Evolutionary conservation across 495 filamentous ascomycete species (phyloP).

Genomic region (Platismatia glauca): DNA sequence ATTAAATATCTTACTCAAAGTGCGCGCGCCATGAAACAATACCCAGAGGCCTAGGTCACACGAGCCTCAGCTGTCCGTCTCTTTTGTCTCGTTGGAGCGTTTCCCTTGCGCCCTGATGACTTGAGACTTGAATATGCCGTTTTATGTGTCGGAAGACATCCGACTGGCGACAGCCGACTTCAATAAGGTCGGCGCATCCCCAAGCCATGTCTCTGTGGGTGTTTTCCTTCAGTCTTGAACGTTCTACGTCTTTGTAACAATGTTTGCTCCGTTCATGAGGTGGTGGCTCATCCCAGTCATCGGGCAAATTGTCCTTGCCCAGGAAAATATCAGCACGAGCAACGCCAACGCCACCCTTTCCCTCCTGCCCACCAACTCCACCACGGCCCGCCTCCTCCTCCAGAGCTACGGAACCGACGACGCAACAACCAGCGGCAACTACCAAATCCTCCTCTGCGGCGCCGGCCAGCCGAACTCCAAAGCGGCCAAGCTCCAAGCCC

Average conservation of each 20-base stretch:
- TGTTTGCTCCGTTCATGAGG: neutral
- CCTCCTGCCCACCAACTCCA: neutral
- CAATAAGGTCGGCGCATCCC: neutral
- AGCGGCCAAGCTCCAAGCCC: constrained; percentile 1
- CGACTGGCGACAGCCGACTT: neutral
- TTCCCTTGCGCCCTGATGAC: neutral
- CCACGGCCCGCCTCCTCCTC: neutral
- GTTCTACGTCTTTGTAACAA: neutral
- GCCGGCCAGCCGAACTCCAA: neutral
- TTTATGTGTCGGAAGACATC: neutral
- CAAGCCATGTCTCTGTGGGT: neutral
- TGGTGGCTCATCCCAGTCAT: neutral
- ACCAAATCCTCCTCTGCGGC: neutral
- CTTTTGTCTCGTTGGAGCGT: neutral
- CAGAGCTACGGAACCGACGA: neutral
- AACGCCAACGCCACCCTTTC: neutral
- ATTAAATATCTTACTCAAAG: neutral
- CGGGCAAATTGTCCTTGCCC: neutral
- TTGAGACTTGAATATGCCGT: neutral
- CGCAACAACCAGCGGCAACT: neutral
- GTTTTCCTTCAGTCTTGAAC: neutral
- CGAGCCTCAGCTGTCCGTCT: neutral
- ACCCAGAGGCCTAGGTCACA: neutral
- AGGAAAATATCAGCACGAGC: neutral
- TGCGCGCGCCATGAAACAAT: neutral